Conservation (phyloP, 1,284 basidiomycete species). For the Cryptococcus sp. region DNA sequence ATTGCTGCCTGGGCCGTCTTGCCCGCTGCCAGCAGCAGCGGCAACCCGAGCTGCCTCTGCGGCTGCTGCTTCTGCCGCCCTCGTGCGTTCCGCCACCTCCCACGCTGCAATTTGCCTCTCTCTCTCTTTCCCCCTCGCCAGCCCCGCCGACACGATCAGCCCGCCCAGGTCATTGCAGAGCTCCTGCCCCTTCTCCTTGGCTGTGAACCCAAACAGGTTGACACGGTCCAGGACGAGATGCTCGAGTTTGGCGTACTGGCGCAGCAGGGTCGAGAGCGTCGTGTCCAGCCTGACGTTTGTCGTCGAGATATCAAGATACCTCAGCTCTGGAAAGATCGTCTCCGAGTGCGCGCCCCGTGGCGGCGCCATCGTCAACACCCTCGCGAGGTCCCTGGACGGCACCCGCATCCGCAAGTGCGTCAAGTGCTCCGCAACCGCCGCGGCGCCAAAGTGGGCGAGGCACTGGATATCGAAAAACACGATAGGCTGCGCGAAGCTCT, state of each 20-base stretch:
- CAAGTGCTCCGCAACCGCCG: conserved; percentile 40
- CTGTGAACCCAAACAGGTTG: conserved; percentile 50
- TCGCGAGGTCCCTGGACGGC: conserved; percentile 45
- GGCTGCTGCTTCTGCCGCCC: conserved; percentile 27
- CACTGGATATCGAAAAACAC: conserved; percentile 52
- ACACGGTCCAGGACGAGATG: conserved; percentile 50
- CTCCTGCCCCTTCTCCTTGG: conserved; percentile 42
- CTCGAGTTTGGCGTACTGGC: conserved; percentile 36
- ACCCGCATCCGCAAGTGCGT: conserved; percentile 49
- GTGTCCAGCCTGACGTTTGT: conserved; percentile 50
- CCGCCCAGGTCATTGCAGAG: conserved; percentile 44
- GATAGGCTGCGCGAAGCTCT: conserved; percentile 51
- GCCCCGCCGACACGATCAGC: conserved; percentile 38
- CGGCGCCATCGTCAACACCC: conserved; percentile 34
- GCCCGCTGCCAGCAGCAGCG: conserved; percentile 10
- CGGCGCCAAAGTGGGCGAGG: conserved; percentile 42
- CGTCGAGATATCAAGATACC: conserved; percentile 51
- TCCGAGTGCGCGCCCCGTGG: conserved; percentile 2
- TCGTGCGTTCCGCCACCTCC: conserved; percentile 38
- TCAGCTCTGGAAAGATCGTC: conserved; percentile 39
- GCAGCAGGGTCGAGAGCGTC: conserved; percentile 38
- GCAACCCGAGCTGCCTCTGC: conserved; percentile 20
- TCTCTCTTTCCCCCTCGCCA: conserved; percentile 44
- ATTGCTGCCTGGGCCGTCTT: conserved; percentile 16
- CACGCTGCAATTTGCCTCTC: conserved; percentile 44